phyloP scores from a whole-genome alignment of 805 yeast species.

The Metschnikowia amazonensis region DNA sequence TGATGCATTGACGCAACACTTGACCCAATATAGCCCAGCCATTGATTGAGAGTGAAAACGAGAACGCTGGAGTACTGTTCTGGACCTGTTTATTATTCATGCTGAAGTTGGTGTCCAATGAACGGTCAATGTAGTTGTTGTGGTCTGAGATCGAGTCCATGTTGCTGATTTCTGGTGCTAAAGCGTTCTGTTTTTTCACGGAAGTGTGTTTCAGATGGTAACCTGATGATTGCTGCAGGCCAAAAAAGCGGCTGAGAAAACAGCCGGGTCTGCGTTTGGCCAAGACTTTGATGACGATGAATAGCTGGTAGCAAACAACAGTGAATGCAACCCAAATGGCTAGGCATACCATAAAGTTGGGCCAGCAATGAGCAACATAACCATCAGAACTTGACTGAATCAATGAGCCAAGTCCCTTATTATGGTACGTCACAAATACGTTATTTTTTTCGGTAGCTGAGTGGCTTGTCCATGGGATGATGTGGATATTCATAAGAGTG shows the following conservation, averaged over 20 bases:
- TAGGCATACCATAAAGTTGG: constrained; percentile 38
- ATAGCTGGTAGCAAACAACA: constrained; percentile 21
- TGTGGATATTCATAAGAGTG: constrained; percentile 41
- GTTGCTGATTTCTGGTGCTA: not conserved
- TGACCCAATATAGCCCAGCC: constrained; percentile 29
- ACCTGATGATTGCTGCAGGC: not conserved
- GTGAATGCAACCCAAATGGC: constrained; percentile 25
- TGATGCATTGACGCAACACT: constrained; percentile 28
- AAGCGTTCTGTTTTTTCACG: not conserved
- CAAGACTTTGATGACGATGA: constrained; percentile 18
- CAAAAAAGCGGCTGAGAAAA: constrained; percentile 7
- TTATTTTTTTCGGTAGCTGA: constrained; percentile 24
- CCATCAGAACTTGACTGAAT: constrained; percentile 27
- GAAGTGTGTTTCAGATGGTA: not conserved
- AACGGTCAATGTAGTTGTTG: not conserved
- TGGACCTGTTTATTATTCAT: not conserved
- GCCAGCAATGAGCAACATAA: constrained; percentile 35
- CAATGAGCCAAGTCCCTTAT: constrained; percentile 40
- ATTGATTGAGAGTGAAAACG: constrained; percentile 11
- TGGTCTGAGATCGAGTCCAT: not conserved
- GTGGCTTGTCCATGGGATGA: constrained; percentile 1
- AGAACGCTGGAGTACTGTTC: not conserved
- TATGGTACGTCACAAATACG: constrained; percentile 40
- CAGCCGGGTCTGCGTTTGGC: constrained; percentile 2
- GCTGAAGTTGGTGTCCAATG: not conserved